A percentile compares a stretch with the other conserved stretches of the same genome.
phyloP scores from a whole-genome alignment of 2,329 filamentous ascomycete genomes.

The Aspergillus versicolor region DNA sequence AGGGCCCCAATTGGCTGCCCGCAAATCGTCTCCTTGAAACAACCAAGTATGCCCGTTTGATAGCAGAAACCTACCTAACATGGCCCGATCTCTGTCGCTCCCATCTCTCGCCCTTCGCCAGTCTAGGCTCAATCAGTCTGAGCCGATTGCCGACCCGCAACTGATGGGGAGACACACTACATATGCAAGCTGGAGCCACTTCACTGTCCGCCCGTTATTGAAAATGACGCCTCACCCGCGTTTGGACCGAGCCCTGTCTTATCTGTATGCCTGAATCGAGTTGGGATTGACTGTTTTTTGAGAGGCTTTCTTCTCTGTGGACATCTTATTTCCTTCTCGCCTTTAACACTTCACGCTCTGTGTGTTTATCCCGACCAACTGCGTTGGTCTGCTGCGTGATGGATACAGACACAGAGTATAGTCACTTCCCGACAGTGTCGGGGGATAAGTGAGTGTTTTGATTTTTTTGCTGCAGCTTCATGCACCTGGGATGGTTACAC shows the following conservation, averaged over 20 bases:
- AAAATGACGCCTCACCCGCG: constrained; percentile 26
- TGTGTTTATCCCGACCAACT: neutral
- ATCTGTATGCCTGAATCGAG: neutral
- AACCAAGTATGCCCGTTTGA: constrained; percentile 24
- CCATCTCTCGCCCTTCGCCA: too few relatives aligned
- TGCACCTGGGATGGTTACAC: neutral
- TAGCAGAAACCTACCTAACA: neutral
- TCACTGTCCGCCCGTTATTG: constrained; percentile 19
- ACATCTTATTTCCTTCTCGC: constrained; percentile 7
- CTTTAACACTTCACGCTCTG: neutral
- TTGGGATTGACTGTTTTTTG: neutral
- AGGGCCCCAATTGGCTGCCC: constrained; percentile 8
- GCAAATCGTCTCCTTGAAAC: constrained; percentile 21
- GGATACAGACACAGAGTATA: neutral
- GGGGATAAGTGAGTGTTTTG: neutral
- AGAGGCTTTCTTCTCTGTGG: neutral
- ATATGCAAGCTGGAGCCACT: constrained; percentile 12
- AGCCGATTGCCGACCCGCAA: constrained; percentile 13
- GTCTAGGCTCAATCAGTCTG: neutral
- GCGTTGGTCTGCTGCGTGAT: neutral
- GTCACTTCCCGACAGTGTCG: neutral
- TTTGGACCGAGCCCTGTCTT: neutral
- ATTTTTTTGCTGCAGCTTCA: neutral
- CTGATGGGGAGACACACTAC: neutral
- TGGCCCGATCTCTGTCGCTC: too few relatives aligned